phyloP scores from a whole-genome alignment of 441 rosid species.

The Kokia cookei region DNA sequence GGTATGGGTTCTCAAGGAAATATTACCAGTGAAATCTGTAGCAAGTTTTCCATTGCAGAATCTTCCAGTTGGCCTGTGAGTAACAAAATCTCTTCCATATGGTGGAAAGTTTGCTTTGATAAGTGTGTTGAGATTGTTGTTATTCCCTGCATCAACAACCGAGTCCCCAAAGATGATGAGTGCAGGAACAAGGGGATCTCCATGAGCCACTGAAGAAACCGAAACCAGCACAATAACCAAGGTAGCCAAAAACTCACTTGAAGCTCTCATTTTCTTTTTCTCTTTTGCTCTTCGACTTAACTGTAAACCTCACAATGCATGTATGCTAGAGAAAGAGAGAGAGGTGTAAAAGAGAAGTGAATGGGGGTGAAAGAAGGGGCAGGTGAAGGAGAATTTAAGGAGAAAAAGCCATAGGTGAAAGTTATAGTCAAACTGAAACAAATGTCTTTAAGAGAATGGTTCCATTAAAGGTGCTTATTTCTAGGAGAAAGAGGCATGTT shows the following conservation, averaged over 20 bases:
- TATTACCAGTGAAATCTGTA: slow-evolving; percentile 71
- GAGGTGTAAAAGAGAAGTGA: slow-evolving; percentile 7
- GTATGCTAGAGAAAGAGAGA: slow-evolving; percentile 1
- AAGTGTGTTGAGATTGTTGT: slow-evolving; percentile 58
- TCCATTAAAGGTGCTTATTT: slow-evolving; percentile 26
- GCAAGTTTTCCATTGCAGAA: slow-evolving; percentile 93
- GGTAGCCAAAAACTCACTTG: slow-evolving; percentile 12
- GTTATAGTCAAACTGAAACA: slow-evolving; percentile 13
- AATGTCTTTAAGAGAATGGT: slow-evolving; percentile 9
- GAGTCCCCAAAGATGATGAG: slow-evolving; percentile 90
- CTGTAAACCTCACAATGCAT: neutral
- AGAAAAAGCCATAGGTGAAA: slow-evolving; percentile 3
- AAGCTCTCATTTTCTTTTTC: slow-evolving; percentile 24
- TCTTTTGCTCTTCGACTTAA: neutral
- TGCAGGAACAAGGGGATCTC: slow-evolving; percentile 73
- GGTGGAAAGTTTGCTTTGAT: slow-evolving; percentile 89
- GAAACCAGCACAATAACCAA: slow-evolving; percentile 24
- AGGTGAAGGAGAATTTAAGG: slow-evolving; percentile 28
- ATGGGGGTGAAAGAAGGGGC: slow-evolving; percentile 13
- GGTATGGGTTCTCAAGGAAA: neutral
- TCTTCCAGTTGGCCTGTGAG: slow-evolving; percentile 80
- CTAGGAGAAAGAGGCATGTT: slow-evolving; percentile 24
- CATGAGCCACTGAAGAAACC: slow-evolving; percentile 22
- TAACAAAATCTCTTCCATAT: slow-evolving; percentile 83
- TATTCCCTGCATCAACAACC: slow-evolving; percentile 85